Percentiles rank a stretch among this genome's conserved stretches.
Evolutionary conservation across 768 basidiomycete species (phyloP).

Genomic region (Hygrocybe coccinea): DNA sequence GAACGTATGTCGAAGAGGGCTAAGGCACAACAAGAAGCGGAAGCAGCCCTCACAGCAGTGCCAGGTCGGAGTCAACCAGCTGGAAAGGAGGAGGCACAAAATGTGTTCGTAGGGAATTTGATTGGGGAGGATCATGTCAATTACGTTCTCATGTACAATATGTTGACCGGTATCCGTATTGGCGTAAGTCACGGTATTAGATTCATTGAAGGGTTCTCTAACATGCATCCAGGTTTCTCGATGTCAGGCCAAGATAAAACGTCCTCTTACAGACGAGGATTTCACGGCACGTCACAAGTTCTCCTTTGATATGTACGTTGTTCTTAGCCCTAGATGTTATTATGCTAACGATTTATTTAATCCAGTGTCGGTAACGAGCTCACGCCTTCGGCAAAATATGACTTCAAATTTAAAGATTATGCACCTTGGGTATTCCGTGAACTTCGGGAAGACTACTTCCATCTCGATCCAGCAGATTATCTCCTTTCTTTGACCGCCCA

Average conservation of each 20-base stretch:
- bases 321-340: not conserved
- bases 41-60: slow-evolving; percentile 47
- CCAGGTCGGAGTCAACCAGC: slow-evolving; percentile 17
- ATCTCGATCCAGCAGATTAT: slow-evolving; percentile 96
- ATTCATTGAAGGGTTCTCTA: slow-evolving; percentile 12
- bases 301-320: slow-evolving; percentile 91
- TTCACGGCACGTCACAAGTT: slow-evolving; percentile 88
- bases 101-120: slow-evolving; percentile 84
- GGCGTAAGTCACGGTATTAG: slow-evolving; percentile 56
- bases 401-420: slow-evolving; percentile 99
- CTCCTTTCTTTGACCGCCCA: slow-evolving; percentile 93
- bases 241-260: slow-evolving; percentile 92
- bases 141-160: slow-evolving; percentile 99
- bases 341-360: slow-evolving; percentile 1
- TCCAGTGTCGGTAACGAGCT: slow-evolving; percentile 91
- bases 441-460: slow-evolving; percentile 89
- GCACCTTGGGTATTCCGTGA: slow-evolving; percentile 97
- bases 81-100: slow-evolving; percentile 38
- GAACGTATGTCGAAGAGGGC: slow-evolving; percentile 72
- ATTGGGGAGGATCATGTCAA: slow-evolving; percentile 99
- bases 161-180: slow-evolving; percentile 97
- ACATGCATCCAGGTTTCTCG: slow-evolving; percentile 69
- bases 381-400: slow-evolving; percentile 95
- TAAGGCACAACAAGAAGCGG: slow-evolving; percentile 59
- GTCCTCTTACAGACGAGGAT: slow-evolving; percentile 79